Conservation (phyloP, 2,329 filamentous ascomycete species). For the Amphichorda felina region DNA sequence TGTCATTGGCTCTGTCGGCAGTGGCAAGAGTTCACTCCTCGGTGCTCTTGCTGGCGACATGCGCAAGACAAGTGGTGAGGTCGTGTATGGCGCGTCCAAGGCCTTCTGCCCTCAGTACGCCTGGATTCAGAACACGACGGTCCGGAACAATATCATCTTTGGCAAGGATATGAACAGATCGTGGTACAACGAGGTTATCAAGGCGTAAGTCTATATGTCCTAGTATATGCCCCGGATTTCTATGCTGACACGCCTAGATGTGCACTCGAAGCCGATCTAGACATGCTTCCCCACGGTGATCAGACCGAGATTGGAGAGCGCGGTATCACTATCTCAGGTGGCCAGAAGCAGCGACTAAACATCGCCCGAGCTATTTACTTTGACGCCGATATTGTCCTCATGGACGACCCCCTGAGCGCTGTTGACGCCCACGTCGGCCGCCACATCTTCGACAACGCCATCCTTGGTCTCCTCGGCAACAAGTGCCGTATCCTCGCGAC, state of each 20-base stretch:
- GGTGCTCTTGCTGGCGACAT: slow-evolving; percentile 89
- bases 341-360: slow-evolving; percentile 90
- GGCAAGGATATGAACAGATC: slow-evolving; percentile 62
- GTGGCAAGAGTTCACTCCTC: slow-evolving; percentile 81
- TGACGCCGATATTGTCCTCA: slow-evolving; percentile 53
- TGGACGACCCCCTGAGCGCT: slow-evolving; percentile 59
- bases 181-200: slow-evolving; percentile 79
- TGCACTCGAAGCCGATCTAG: slow-evolving; percentile 72
- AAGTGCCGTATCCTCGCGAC: slow-evolving; percentile 90
- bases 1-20: slow-evolving; percentile 81
- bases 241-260: slow-evolving; percentile 38
- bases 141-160: slow-evolving; percentile 84
- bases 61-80: slow-evolving; percentile 65
- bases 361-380: slow-evolving; percentile 76
- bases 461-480: slow-evolving; percentile 74
- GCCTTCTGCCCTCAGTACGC: slow-evolving; percentile 95
- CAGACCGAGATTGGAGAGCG: slow-evolving; percentile 88
- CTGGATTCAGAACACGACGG: slow-evolving; percentile 89
- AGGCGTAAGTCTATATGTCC: slow-evolving; percentile 43
- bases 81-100: slow-evolving; percentile 65
- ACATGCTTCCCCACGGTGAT: slow-evolving; percentile 87
- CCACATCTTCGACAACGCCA: slow-evolving; percentile 86
- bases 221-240: background rate
- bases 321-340: slow-evolving; percentile 89
- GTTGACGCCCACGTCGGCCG: slow-evolving; percentile 60